Conservation (phyloP, 2,329 filamentous ascomycete species). For the Clarireedia paspali region DNA sequence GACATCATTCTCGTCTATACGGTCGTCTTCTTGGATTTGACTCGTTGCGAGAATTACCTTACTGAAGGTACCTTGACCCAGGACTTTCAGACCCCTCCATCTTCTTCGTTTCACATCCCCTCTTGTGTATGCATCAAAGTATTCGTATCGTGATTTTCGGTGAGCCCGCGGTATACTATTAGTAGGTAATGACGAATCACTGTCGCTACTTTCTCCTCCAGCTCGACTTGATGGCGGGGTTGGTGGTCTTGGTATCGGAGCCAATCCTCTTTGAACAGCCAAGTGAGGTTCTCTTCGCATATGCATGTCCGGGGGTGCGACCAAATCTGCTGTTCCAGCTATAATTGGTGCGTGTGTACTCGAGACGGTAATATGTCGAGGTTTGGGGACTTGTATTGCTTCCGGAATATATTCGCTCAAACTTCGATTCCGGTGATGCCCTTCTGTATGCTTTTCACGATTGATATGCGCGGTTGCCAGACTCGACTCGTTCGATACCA, state of each 20-base stretch:
- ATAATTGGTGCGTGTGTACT: conserved; percentile 45
- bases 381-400: conserved; percentile 54
- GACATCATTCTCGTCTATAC: conserved; percentile 30
- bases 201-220: conserved; percentile 40
- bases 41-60: conserved; percentile 87
- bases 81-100: conserved; percentile 71
- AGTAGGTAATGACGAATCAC: conserved; percentile 40
- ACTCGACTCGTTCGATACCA: conserved; percentile 26
- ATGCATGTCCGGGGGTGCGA: conserved; percentile 32
- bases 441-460: conserved; percentile 23
- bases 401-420: conserved; percentile 84
- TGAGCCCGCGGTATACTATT: conserved; percentile 28
- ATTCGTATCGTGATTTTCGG: conserved; percentile 43
- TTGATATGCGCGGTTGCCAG: conserved; percentile 16
- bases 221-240: conserved; percentile 79
- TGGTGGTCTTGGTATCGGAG: conserved; percentile 54
- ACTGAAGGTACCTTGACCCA: conserved; percentile 94
- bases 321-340: conserved; percentile 39
- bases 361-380: conserved; percentile 65
- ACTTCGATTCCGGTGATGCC: conserved; percentile 68
- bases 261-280: conserved; percentile 69
- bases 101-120: conserved; percentile 61
- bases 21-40: conserved; percentile 48
- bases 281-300: conserved; percentile 75
- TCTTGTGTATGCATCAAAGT: conserved; percentile 62